Percentiles rank a stretch among this genome's conserved stretches.
These are phyloP conservation scores for Pestalotiopsis sp. DNA, from an alignment of 2,329 filamentous ascomycete genomes.

Conservation along the genomic window DNA sequence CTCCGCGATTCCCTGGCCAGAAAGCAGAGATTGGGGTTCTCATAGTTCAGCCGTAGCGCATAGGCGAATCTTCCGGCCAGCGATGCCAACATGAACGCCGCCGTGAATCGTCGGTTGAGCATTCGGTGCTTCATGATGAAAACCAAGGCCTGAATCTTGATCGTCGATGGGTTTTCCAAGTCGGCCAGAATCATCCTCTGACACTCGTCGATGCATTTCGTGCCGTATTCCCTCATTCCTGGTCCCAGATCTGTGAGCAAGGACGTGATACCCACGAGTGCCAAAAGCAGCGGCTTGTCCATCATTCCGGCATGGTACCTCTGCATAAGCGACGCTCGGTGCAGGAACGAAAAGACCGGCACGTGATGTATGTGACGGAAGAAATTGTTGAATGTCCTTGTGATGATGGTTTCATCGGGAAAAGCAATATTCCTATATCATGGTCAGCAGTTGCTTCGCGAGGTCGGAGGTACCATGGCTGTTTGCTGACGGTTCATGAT, in stretches of 20 bases:
- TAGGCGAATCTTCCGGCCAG: slow-evolving; percentile 49
- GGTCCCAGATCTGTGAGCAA: slow-evolving; percentile 57
- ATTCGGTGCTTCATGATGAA: slow-evolving; percentile 51
- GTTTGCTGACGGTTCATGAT: slow-evolving; percentile 27
- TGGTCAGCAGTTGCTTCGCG: slow-evolving; percentile 41
- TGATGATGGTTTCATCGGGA: slow-evolving; percentile 48
- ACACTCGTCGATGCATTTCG: slow-evolving; percentile 57
- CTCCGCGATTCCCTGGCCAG: slow-evolving; percentile 46
- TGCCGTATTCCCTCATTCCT: slow-evolving; percentile 53
- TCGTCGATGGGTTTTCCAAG: slow-evolving; percentile 57
- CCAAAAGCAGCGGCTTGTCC: slow-evolving; percentile 55
- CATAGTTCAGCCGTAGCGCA: slow-evolving; percentile 52
- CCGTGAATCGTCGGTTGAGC: slow-evolving; percentile 45
- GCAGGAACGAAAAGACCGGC: slow-evolving; percentile 60
- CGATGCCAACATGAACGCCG: slow-evolving; percentile 50
- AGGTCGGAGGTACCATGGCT: slow-evolving; percentile 20
- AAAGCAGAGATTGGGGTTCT: slow-evolving; percentile 46
- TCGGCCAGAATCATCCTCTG: slow-evolving; percentile 54
- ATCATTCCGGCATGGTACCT: slow-evolving; percentile 59
- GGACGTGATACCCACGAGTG: slow-evolving; percentile 58
- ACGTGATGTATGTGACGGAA: slow-evolving; percentile 63
- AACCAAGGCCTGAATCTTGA: slow-evolving; percentile 53
- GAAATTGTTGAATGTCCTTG: slow-evolving; percentile 58
- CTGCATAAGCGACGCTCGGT: slow-evolving; percentile 62
- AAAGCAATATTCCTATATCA: slow-evolving; percentile 37